A percentile compares a stretch with the other conserved stretches of the same genome.
Evolutionary conservation across 2,329 filamentous ascomycete genomes (phyloP).

Genomic region (Clonostachys rhizophaga): DNA sequence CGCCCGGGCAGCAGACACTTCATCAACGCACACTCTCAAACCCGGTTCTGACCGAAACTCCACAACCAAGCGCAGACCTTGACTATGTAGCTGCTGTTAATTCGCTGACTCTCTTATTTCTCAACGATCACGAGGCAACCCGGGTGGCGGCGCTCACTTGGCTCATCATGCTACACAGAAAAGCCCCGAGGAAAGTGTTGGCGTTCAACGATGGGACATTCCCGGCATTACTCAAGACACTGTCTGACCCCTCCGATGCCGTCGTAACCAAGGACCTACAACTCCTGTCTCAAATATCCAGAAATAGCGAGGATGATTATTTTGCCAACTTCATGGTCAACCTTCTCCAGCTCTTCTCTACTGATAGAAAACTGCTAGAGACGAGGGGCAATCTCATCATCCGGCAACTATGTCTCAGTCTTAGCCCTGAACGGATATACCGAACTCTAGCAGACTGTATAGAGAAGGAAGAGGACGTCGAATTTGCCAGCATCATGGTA

Average conservation of each 20-base stretch:
- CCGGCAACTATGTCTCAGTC: constrained; percentile 83
- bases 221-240: constrained; percentile 88
- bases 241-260: constrained; percentile 91
- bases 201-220: constrained; percentile 98
- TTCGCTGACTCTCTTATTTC: constrained; percentile 85
- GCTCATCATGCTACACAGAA: constrained; percentile 96
- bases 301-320: constrained; percentile 94
- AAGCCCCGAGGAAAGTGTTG: constrained; percentile 87
- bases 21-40: background rate
- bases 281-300: constrained; percentile 90
- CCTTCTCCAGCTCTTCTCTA: constrained; percentile 89
- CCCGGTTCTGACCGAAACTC: constrained; percentile 19
- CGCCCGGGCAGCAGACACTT: constrained; percentile 25
- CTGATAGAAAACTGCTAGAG: constrained; percentile 85
- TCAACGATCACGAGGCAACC: constrained; percentile 96
- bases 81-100: constrained; percentile 95
- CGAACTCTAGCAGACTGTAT: constrained; percentile 93
- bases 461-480: constrained; percentile 95
- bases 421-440: constrained; percentile 94
- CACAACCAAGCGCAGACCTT: constrained; percentile 58
- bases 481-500: constrained; percentile 99
- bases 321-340: constrained; percentile 99
- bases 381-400: constrained; percentile 95
- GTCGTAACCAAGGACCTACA: constrained; percentile 95
- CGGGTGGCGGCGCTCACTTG: constrained; percentile 90